A percentile compares a stretch with the other conserved stretches of the same genome.
Conservation (phyloP, 164 flowering plant genomes). For the Liquidambar formosana region DNA sequence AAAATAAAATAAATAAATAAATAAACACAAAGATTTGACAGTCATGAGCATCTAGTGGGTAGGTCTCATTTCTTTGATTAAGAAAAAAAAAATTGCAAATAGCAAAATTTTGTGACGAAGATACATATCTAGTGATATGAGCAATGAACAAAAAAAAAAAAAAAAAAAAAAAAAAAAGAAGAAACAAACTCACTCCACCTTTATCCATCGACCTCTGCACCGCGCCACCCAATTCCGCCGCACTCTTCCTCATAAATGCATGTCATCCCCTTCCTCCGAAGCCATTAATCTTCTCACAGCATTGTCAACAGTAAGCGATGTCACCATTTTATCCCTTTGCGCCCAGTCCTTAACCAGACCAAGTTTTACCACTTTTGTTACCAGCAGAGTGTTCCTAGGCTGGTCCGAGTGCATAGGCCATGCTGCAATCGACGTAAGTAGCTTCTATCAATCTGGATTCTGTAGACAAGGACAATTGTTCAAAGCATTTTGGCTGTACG, state of each 20-base stretch:
- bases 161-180: no score
- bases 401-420: slow-evolving; percentile 32
- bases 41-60: no score
- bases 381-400: slow-evolving; percentile 18
- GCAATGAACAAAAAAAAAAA: no score
- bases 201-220: neutral
- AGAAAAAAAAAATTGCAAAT: no score
- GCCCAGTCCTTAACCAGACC: slow-evolving; percentile 22
- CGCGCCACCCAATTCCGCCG: slow-evolving; percentile 9
- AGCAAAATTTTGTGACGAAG: no score
- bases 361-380: slow-evolving; percentile 15
- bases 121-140: slow-evolving; percentile 16
- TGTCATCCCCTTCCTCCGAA: slow-evolving; percentile 25
- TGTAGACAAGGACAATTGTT: no score
- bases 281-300: slow-evolving; percentile 22
- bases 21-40: no score
- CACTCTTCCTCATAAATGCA: slow-evolving; percentile 28
- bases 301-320: neutral
- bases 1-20: no score
- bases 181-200: slow-evolving; percentile 29
- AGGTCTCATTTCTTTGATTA: no score
- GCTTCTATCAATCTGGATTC: no score
- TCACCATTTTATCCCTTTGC: slow-evolving; percentile 9
- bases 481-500: no score
- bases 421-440: no score